Conservation (phyloP, 345 rosid species). For the Boechera divaricarpa region DNA sequence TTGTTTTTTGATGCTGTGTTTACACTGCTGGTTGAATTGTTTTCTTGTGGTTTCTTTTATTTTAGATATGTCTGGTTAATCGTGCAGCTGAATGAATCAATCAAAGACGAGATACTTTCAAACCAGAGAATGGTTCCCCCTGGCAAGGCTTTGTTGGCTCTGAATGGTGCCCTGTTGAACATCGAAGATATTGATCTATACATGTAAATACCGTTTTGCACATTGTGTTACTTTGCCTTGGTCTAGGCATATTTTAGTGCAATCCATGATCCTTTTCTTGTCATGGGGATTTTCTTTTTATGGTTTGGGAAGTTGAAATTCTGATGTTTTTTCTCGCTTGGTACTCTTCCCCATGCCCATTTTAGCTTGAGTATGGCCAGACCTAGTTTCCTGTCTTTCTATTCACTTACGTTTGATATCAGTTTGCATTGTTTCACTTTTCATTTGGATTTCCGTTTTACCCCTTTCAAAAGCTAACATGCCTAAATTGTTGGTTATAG, state of each 20-base stretch:
- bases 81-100: conserved; percentile 79
- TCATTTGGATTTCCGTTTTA: conserved; percentile 1
- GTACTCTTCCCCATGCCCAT: conserved; percentile 17
- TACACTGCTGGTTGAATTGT: conserved; percentile 24
- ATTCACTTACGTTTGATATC: conserved; percentile 10
- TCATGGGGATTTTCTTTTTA: conserved; percentile 8
- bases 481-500: conserved; percentile 11
- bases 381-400: conserved; percentile 11
- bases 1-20: conserved; percentile 21
- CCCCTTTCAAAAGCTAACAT: conserved; percentile 20
- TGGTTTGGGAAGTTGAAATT: conserved; percentile 28
- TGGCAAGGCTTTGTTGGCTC: conserved; percentile 94
- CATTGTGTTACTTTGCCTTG: conserved; percentile 23
- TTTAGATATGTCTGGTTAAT: conserved; percentile 22
- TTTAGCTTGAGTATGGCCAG: conserved; percentile 22
- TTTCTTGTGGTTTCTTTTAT: conserved; percentile 25
- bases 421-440: conserved; percentile 12
- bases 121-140: conserved; percentile 97
- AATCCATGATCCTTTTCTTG: conserved; percentile 17
- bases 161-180: conserved; percentile 95
- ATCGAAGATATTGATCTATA: conserved; percentile 95
- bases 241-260: conserved; percentile 13
- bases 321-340: conserved; percentile 7
- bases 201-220: conserved; percentile 59
- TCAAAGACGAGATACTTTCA: conserved; percentile 91